Conservation (phyloP, 2,329 filamentous ascomycete genomes). For the Xylariaceae sp. region DNA sequence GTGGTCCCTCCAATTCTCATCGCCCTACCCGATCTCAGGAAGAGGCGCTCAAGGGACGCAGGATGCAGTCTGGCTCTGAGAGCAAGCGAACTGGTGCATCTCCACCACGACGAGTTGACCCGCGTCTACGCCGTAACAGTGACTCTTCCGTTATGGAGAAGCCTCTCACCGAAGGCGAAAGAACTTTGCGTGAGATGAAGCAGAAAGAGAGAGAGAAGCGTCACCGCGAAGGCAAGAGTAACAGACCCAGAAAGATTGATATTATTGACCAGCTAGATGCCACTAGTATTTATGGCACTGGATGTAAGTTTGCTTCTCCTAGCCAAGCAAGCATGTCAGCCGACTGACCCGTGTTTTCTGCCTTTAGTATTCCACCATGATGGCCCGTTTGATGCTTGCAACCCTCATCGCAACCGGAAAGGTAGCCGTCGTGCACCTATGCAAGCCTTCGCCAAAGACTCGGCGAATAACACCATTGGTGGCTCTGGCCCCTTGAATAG, state of each 20-base stretch:
- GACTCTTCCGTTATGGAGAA: constrained; percentile 69
- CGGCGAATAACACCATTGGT: constrained; percentile 85
- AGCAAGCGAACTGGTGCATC: constrained; percentile 34
- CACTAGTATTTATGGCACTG: constrained; percentile 90
- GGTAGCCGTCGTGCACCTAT: constrained; percentile 81
- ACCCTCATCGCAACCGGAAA: constrained; percentile 86
- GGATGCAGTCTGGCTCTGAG: constrained; percentile 33
- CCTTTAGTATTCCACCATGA: constrained; percentile 87
- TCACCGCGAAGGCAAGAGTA: constrained; percentile 48
- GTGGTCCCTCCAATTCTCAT: constrained; percentile 46
- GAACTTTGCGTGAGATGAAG: constrained; percentile 43
- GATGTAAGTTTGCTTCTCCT: constrained; percentile 56
- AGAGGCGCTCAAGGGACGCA: constrained; percentile 52
- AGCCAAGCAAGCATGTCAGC: neutral
- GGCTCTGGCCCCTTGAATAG: constrained; percentile 79
- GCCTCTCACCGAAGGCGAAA: constrained; percentile 55
- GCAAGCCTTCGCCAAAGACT: constrained; percentile 91
- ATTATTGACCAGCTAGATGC: constrained; percentile 96
- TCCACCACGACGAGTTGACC: constrained; percentile 38
- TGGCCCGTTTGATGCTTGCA: constrained; percentile 93
- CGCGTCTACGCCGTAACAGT: constrained; percentile 66
- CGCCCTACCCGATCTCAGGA: constrained; percentile 63
- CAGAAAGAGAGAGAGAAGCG: constrained; percentile 50
- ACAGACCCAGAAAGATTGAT: constrained; percentile 57
- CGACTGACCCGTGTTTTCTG: constrained; percentile 5